Percentiles rank a stretch among this genome's conserved stretches.
phyloP scores from a whole-genome alignment of 495 filamentous ascomycete genomes.

The Amphirosellinia nigrospora region DNA sequence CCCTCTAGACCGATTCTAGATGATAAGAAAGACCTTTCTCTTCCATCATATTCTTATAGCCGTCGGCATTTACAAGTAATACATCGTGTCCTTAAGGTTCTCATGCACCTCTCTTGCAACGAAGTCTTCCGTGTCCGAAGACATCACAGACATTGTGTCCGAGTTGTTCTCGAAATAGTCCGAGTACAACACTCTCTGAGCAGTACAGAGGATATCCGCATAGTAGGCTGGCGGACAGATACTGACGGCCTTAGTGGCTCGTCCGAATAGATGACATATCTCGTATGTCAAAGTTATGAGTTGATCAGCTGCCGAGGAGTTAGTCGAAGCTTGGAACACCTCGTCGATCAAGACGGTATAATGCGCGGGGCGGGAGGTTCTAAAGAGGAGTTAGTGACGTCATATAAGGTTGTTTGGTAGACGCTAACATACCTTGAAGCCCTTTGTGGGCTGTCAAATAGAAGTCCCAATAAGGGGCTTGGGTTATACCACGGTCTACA shows the following conservation, averaged over 20 bases:
- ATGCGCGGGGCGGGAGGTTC: slow-evolving; percentile 78
- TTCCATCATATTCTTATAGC: not conserved
- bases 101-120: slow-evolving; percentile 44
- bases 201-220: slow-evolving; percentile 75
- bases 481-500: slow-evolving; percentile 86
- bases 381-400: slow-evolving; percentile 23
- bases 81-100: slow-evolving; percentile 68
- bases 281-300: slow-evolving; percentile 73
- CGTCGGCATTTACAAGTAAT: slow-evolving; percentile 64
- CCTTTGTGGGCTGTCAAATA: slow-evolving; percentile 86
- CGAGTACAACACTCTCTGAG: slow-evolving; percentile 69
- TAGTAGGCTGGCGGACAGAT: slow-evolving; percentile 85
- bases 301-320: slow-evolving; percentile 58
- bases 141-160: slow-evolving; percentile 33
- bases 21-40: not conserved
- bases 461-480: slow-evolving; percentile 79
- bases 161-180: slow-evolving; percentile 61
- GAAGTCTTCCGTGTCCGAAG: slow-evolving; percentile 1
- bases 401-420: no score
- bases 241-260: slow-evolving; percentile 80
- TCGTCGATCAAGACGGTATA: slow-evolving; percentile 81
- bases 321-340: slow-evolving; percentile 59
- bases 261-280: slow-evolving; percentile 78
- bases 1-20: not conserved
- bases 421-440: slow-evolving; percentile 63